Evolutionary conservation across 345 rosid genomes (phyloP), one percentile per base, ranked within the genome.

Genomic region (Gossypium thurberi): DNA sequence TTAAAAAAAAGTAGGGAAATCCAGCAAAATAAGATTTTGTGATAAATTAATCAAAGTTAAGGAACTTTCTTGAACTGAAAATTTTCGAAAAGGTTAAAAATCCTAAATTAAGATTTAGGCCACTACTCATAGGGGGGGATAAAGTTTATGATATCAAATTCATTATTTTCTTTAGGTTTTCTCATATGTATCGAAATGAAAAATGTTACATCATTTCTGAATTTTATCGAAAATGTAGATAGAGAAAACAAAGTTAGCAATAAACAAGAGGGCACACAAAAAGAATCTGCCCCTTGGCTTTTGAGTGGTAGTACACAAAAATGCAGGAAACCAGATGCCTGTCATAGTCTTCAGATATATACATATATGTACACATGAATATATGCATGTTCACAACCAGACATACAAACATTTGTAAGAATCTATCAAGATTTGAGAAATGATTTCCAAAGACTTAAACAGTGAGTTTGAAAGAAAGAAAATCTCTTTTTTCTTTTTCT

Each of bases 291-390:
- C 33, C 23, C n/a, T 4, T 12, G 21, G 33, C 37, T 65, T 65
- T 65, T 44, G 52, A 20, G 33, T 21, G 52, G 69, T 13, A 44
- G 33, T 20, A 21, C 53, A 65, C 52, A 65, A 65, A 65, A 65
- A 43, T 65, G 69, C 51, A 44, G 69, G 18, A 65, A 65, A 65
- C 33, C 69, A 65, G 69, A 65, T 67, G 71, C 71, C 71, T 23
- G 56, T 48, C 23, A 21, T 2, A 46, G 58, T 67, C 55, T 58
- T 23, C 14, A 43, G 17, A 65, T 43, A 42, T 65, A 65, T 20
- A 46, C 21, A 18, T 65, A 6, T 17, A 58, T 23, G 8, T 58
- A 44, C 13, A 46, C 53, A 44, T 65, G 53, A 65, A 65, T 44
- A 44, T 65, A 65, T 65, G 69, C 69, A 65, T 44, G 69, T 44